Evolutionary conservation across 2,329 filamentous ascomycete species (phyloP).

Genomic region (Neofusicoccum ribis): DNA sequence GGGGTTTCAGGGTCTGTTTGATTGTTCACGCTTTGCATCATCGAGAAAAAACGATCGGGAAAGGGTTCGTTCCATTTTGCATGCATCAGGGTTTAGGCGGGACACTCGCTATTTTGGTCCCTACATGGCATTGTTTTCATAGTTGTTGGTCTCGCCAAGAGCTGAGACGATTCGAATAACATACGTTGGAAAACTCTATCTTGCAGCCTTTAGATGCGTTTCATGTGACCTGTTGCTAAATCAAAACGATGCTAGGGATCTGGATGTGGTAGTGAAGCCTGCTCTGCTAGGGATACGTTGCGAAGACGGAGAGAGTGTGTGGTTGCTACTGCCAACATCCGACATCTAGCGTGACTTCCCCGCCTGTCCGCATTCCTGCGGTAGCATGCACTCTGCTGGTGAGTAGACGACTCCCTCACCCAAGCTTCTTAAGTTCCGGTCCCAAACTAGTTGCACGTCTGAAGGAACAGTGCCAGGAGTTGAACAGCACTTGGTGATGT

Average conservation of each 20-base stretch:
- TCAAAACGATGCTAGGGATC: neutral
- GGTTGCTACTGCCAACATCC: neutral
- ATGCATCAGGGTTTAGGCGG: neutral
- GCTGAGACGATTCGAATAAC: constrained; percentile 5
- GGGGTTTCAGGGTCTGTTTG: neutral
- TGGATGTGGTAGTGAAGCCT: too few species aligned
- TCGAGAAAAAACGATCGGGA: neutral
- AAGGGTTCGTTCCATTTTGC: neutral
- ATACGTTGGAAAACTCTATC: neutral
- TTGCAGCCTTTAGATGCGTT: neutral
- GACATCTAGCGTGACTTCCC: too few species aligned
- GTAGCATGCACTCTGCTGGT: too few species aligned
- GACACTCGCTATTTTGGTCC: neutral
- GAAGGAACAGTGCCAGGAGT: too few species aligned
- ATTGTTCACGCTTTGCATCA: neutral
- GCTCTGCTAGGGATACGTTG: neutral
- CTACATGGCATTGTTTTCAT: neutral
- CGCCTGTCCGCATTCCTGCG: too few species aligned
- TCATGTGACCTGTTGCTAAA: neutral
- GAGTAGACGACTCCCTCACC: too few species aligned
- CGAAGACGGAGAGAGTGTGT: neutral
- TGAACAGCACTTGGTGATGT: too few species aligned
- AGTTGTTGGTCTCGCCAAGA: neutral
- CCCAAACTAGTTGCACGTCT: too few species aligned
- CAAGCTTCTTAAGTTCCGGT: too few species aligned